Conservation (phyloP, 257 asterid genomes). For the Striga asiatica region DNA sequence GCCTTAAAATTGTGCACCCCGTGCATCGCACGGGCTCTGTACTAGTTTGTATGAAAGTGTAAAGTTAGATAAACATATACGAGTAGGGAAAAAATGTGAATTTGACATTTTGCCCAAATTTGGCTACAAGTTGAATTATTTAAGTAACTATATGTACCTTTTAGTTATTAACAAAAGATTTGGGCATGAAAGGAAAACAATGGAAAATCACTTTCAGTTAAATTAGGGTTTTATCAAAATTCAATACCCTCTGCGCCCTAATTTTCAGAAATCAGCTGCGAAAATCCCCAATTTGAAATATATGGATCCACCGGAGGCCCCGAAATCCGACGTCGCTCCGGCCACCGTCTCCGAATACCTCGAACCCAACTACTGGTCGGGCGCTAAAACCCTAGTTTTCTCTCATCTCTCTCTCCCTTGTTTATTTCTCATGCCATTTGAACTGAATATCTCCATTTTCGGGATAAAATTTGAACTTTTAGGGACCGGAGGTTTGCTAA, state of each 20-base stretch:
- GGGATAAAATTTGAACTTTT: constrained; percentile 1
- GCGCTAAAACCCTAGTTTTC: not conserved
- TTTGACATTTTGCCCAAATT: not conserved
- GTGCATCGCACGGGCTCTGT: too few species aligned
- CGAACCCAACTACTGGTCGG: constrained; percentile 67
- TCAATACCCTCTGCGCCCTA: not conserved
- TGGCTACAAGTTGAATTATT: not conserved
- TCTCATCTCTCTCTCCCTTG: too few species aligned
- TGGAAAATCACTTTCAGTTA: too few species aligned
- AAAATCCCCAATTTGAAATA: constrained; percentile 6
- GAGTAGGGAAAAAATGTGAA: too few species aligned
- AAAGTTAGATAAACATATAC: too few species aligned
- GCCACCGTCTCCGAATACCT: constrained; percentile 65
- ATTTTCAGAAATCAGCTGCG: constrained; percentile 1
- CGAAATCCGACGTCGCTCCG: constrained; percentile 42
- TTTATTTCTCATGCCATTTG: not conserved
- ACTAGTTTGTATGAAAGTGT: too few species aligned
- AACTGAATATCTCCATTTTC: not conserved
- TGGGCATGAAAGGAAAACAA: not conserved
- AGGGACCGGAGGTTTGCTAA: constrained; percentile 78
- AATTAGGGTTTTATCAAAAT: constrained; percentile 10
- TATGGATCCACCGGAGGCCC: constrained; percentile 25
- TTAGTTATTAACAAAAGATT: not conserved
- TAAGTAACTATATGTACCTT: not conserved
- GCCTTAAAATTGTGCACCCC: too few species aligned